Percentiles rank a stretch among this genome's conserved stretches.
These are phyloP conservation scores for Chondrostereum purpureum DNA, from an alignment of 1,284 basidiomycete species.

Conservation along the genomic window DNA sequence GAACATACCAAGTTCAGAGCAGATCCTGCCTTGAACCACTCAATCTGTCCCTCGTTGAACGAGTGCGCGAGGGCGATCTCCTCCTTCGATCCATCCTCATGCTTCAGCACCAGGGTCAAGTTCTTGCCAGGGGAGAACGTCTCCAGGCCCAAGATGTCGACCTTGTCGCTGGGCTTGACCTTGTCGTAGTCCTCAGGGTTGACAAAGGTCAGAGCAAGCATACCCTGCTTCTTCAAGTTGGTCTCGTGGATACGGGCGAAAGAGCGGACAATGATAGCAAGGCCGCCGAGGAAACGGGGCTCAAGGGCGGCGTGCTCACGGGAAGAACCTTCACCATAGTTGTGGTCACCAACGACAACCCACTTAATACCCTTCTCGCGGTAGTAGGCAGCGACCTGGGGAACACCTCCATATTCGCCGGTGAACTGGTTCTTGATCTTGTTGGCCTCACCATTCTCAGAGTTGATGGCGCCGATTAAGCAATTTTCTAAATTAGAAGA, in stretches of 20 bases:
- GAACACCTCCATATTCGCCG: slow-evolving; percentile 83
- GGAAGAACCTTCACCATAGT: slow-evolving; percentile 98
- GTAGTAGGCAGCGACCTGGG: slow-evolving; percentile 82
- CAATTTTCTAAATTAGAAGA: slow-evolving; percentile 68
- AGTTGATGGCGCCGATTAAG: slow-evolving; percentile 94
- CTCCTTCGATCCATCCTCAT: slow-evolving; percentile 74
- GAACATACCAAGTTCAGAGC: slow-evolving; percentile 71
- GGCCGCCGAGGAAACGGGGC: slow-evolving; percentile 93
- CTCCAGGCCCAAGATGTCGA: slow-evolving; percentile 81
- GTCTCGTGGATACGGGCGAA: slow-evolving; percentile 99
- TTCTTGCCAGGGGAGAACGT: slow-evolving; percentile 85
- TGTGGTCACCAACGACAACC: slow-evolving; percentile 92
- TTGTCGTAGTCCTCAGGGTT: slow-evolving; percentile 90
- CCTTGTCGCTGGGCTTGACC: slow-evolving; percentile 75
- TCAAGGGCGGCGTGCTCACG: slow-evolving; percentile 98
- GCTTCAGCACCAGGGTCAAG: slow-evolving; percentile 75
- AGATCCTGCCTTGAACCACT: slow-evolving; percentile 92
- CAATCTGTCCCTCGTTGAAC: slow-evolving; percentile 87
- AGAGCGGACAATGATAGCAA: slow-evolving; percentile 91
- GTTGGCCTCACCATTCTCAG: slow-evolving; percentile 94
- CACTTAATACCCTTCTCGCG: slow-evolving; percentile 88
- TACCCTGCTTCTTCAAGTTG: slow-evolving; percentile 97
- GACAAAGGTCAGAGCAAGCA: slow-evolving; percentile 87
- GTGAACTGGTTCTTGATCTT: slow-evolving; percentile 89
- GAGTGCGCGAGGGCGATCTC: slow-evolving; percentile 71